Conservation (phyloP, 495 filamentous ascomycete genomes). For the Penicillium atrosanguineum region DNA sequence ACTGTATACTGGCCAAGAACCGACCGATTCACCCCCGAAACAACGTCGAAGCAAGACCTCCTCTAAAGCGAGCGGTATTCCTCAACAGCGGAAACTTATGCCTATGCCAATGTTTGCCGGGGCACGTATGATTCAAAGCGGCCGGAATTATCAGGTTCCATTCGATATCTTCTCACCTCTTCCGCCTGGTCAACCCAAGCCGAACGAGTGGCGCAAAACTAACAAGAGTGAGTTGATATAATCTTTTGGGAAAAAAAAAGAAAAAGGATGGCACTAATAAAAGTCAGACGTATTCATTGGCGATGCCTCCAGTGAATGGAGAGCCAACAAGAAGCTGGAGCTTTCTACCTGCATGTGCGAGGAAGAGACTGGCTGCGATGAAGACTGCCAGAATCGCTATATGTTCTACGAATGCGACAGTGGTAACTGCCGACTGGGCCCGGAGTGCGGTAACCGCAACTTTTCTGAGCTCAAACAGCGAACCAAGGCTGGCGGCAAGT, state of each 20-base stretch:
- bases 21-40: constrained; percentile 58
- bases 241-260: neutral
- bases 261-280: no score
- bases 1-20: constrained; percentile 84
- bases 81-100: constrained; percentile 44
- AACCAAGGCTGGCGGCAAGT: constrained; percentile 74
- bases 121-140: constrained; percentile 56
- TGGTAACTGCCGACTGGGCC: constrained; percentile 77
- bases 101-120: constrained; percentile 70
- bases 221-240: constrained; percentile 68
- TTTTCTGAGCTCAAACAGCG: constrained; percentile 78
- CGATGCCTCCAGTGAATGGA: constrained; percentile 82
- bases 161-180: constrained; percentile 87
- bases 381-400: constrained; percentile 86
- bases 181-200: constrained; percentile 81
- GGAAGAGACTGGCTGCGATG: constrained; percentile 75
- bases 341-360: constrained; percentile 79
- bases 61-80: constrained; percentile 42
- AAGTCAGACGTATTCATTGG: constrained; percentile 83
- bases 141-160: constrained; percentile 81
- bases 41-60: constrained; percentile 58
- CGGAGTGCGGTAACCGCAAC: constrained; percentile 77
- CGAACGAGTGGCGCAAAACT: constrained; percentile 83
- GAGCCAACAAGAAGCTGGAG: constrained; percentile 69
- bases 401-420: constrained; percentile 98